A percentile compares a stretch with the other conserved stretches of the same genome.
phyloP scores from a whole-genome alignment of 2,329 filamentous ascomycete species.

The Fusarium sp. region DNA sequence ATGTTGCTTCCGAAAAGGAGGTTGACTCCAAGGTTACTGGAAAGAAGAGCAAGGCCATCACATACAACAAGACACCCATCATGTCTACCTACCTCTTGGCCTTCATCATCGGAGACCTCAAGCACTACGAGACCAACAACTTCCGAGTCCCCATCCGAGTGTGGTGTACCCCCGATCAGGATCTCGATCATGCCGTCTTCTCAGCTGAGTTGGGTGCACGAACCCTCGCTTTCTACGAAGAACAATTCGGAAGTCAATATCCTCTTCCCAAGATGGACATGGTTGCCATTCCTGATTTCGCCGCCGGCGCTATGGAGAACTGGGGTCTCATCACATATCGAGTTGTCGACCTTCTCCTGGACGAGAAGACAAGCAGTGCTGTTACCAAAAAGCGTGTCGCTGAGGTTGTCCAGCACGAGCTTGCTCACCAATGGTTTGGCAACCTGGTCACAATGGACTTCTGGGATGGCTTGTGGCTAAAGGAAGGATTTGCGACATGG shows the following conservation, averaged over 20 bases:
- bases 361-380: conserved; percentile 91
- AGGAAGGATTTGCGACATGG: conserved; percentile 82
- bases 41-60: conserved; percentile 81
- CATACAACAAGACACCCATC: conserved; percentile 88
- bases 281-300: conserved; percentile 93
- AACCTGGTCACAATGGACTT: conserved; percentile 99
- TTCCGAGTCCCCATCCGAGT: conserved; percentile 94
- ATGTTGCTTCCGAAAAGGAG: conserved; percentile 82
- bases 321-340: conserved; percentile 97
- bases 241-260: conserved; percentile 88
- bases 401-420: conserved; percentile 95
- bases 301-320: conserved; percentile 97
- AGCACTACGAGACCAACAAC: conserved; percentile 89
- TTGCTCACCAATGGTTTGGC: conserved; percentile 98
- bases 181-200: conserved; percentile 92
- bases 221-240: conserved; percentile 94
- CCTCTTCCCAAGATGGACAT: conserved; percentile 52
- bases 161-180: conserved; percentile 89
- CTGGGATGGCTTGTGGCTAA: conserved; percentile 97
- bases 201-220: conserved; percentile 89
- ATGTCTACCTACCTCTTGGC: conserved; percentile 98
- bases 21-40: conserved; percentile 71
- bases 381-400: conserved; percentile 92
- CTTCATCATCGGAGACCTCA: conserved; percentile 93
- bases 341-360: conserved; percentile 82